Evolutionary conservation across 805 yeast genomes (phyloP).

Genomic region (Metschnikowia cerradonensis): DNA sequence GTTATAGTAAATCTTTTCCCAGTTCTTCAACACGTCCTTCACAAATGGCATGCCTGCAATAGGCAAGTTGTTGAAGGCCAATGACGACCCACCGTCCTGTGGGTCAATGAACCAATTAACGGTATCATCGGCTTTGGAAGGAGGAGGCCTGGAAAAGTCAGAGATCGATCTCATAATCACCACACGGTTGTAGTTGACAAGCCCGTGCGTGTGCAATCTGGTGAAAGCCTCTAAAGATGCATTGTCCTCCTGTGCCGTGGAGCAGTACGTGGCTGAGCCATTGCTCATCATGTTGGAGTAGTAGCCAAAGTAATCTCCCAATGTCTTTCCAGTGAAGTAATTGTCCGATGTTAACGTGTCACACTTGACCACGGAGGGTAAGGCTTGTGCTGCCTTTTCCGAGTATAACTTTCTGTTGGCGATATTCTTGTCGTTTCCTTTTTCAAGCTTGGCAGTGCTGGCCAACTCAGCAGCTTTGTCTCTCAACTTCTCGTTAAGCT

Average conservation of each 20-base stretch:
- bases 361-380: constrained; percentile 49
- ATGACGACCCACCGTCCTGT: constrained; percentile 48
- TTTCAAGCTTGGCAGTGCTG: constrained; percentile 36
- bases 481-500: constrained; percentile 54
- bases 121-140: constrained; percentile 38
- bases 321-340: constrained; percentile 52
- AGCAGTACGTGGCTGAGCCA: constrained; percentile 55
- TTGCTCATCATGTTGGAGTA: constrained; percentile 50
- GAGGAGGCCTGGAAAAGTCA: constrained; percentile 55
- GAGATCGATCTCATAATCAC: constrained; percentile 60
- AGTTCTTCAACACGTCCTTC: constrained; percentile 48
- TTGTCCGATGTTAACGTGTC: constrained; percentile 59
- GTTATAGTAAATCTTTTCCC: constrained; percentile 34
- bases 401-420: constrained; percentile 47
- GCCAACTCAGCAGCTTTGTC: constrained; percentile 56
- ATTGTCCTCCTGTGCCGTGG: constrained; percentile 66
- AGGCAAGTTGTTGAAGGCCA: constrained; percentile 49
- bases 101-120: constrained; percentile 48
- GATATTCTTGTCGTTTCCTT: constrained; percentile 44
- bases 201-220: constrained; percentile 51
- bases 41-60: constrained; percentile 53
- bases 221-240: constrained; percentile 58
- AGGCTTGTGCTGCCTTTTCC: constrained; percentile 45
- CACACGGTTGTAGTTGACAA: constrained; percentile 54
- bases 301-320: constrained; percentile 48